Conservation (phyloP, 176 grass and related monocot species). For the Neostapfia colusana region DNA sequence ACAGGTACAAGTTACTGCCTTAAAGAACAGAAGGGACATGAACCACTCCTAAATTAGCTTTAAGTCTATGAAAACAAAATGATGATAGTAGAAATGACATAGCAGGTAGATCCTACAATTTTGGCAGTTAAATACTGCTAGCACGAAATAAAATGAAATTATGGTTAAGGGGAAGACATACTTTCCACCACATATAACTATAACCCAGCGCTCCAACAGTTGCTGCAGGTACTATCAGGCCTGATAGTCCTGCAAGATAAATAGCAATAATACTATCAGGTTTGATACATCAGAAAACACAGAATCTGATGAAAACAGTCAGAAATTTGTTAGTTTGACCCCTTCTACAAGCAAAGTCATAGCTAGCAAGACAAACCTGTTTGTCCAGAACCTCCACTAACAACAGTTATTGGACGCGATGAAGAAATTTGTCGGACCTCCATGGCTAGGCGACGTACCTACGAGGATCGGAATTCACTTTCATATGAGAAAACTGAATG, state of each 20-base stretch:
- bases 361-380: conserved; percentile 57
- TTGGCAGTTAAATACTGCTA: conserved; percentile 14
- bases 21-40: conserved; percentile 7
- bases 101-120: neutral
- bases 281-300: conserved; percentile 26
- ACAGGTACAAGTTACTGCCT: conserved; percentile 11
- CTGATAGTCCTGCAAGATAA: conserved; percentile 58
- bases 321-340: neutral
- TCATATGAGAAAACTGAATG: conserved; percentile 35
- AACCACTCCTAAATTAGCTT: conserved; percentile 1
- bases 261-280: conserved; percentile 11
- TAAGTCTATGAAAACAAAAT: no score
- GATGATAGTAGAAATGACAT: no score
- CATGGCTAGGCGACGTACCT: conserved; percentile 71
- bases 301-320: neutral
- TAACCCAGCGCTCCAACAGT: conserved; percentile 86
- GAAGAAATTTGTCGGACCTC: conserved; percentile 61
- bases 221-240: conserved; percentile 83
- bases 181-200: conserved; percentile 99
- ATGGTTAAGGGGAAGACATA: conserved; percentile 38
- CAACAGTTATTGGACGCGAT: conserved; percentile 63
- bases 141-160: conserved; percentile 33
- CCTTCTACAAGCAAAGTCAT: neutral
- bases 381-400: conserved; percentile 69
- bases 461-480: conserved; percentile 23